Evolutionary conservation across 2,329 filamentous ascomycete species (phyloP).

Genomic region (Aspergillus carbonarius): DNA sequence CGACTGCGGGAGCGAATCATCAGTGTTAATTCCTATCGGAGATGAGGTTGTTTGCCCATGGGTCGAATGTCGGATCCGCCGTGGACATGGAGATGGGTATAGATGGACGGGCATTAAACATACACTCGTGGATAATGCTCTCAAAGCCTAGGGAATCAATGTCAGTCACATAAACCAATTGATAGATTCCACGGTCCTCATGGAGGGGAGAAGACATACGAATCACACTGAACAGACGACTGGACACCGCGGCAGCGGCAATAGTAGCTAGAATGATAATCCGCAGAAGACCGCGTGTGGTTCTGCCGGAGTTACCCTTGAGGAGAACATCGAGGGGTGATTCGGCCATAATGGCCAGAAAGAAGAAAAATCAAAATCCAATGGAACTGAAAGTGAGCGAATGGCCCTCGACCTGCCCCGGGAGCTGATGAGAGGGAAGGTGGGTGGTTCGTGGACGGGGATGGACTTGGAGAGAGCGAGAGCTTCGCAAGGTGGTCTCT

Average conservation of each 20-base stretch:
- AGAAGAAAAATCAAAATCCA: conserved; percentile 31
- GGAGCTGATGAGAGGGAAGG: conserved; percentile 21
- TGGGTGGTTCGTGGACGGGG: conserved; percentile 23
- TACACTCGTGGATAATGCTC: conserved; percentile 99
- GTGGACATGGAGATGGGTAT: conserved; percentile 7
- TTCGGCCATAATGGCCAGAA: conserved; percentile 47
- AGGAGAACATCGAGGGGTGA: conserved; percentile 60
- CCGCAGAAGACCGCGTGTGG: conserved; percentile 78
- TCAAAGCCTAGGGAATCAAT: conserved; percentile 69
- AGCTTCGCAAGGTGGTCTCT: conserved; percentile 47
- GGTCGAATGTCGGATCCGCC: neutral
- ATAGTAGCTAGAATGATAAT: conserved; percentile 89
- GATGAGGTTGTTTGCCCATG: neutral
- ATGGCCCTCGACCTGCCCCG: conserved; percentile 19
- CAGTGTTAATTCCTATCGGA: conserved; percentile 19
- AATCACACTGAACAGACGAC: conserved; percentile 97
- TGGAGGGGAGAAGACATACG: conserved; percentile 59
- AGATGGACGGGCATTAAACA: conserved; percentile 44
- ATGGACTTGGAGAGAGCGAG: conserved; percentile 20
- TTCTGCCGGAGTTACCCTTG: conserved; percentile 76
- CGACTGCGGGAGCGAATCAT: conserved; percentile 61
- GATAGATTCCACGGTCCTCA: neutral
- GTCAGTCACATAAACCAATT: conserved; percentile 10
- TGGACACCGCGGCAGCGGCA: conserved; percentile 85
- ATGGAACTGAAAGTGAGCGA: conserved; percentile 27